Evolutionary conservation across 2,329 filamentous ascomycete species (phyloP).

Genomic region (Phialophora tarda): DNA sequence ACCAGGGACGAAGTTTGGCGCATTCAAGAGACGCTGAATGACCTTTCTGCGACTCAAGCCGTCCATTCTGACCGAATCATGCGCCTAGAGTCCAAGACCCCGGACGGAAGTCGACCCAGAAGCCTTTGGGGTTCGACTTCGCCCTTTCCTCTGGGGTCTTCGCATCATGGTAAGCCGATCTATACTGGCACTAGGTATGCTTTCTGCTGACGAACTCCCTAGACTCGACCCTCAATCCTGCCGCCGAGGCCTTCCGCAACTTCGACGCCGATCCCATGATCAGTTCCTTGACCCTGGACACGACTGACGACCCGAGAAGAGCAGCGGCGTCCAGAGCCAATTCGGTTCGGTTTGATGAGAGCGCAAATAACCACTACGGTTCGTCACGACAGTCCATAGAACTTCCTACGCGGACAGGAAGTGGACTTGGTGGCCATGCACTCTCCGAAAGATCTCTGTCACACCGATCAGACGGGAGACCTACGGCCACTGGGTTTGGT

Average conservation of each 20-base stretch:
- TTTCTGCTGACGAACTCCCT: constrained; percentile 26
- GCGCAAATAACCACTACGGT: constrained; percentile 88
- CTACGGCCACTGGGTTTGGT: constrained; percentile 87
- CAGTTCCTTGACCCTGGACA: constrained; percentile 80
- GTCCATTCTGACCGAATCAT: constrained; percentile 67
- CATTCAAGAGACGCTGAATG: constrained; percentile 66
- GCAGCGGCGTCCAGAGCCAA: constrained; percentile 85
- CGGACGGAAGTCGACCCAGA: constrained; percentile 71
- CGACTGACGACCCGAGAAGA: constrained; percentile 83
- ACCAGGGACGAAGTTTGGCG: constrained; percentile 70
- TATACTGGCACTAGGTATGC: neutral
- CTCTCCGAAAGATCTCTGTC: constrained; percentile 91
- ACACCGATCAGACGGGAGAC: constrained; percentile 92
- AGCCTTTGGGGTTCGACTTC: constrained; percentile 86
- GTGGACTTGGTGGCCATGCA: constrained; percentile 75
- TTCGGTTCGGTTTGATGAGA: constrained; percentile 97
- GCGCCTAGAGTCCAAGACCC: constrained; percentile 65
- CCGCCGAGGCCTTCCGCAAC: constrained; percentile 84
- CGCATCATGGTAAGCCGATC: constrained; percentile 75
- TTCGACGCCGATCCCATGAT: constrained; percentile 85
- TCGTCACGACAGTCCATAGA: constrained; percentile 86
- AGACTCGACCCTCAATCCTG: constrained; percentile 80
- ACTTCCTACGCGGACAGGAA: constrained; percentile 77
- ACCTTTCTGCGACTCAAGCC: constrained; percentile 64
- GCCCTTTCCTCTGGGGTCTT: constrained; percentile 86